Base-by-base conservation (phyloP, 2,329 filamentous ascomycete genomes). In the Colletotrichum horii region DNA sequence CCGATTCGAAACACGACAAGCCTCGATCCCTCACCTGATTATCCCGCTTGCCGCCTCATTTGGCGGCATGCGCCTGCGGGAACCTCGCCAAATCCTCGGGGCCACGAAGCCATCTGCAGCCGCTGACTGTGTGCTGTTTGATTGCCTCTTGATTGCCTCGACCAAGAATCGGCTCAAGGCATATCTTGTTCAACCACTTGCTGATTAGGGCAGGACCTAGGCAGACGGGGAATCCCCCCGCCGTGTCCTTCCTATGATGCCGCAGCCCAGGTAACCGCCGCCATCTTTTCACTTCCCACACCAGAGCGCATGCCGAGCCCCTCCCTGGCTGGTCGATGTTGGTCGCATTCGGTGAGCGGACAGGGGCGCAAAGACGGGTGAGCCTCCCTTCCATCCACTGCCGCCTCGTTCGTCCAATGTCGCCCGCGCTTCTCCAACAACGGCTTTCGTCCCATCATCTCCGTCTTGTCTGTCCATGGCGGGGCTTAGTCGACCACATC, bases 1-100 rank as follows among this genome's bases (percentile, higher is more conserved):
- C 62, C 62, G 55, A 58, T 68, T 74, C 64, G 74, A 76, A 74
- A 76, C 74, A 69, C 58, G 34, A 73, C 43, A 69, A 73, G 28
- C 70, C 64, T 24, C 74, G 34, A 65, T 73, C 64, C 24, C 70
- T 73, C 73, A 68, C 64, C 70, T 76, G 74, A 74, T 26, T 28
- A 55, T 55, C 32, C 16, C 62, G 28, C 28, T 34, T 22, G 26
- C 32, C 62, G 32, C 52, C 34, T 65, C 26, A 72, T 75, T 75
- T 75, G 69, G 72, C 67, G 48, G 34, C 48, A 71, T 74, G 61
- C 73, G 48, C 61, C n/a, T 26, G 58, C 58, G 56, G 58, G 9
- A 64, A 22, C 15, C 36, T 75, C 64, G 73, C 70, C 64, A 73
- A 73, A 73, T 62, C 70, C 56, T 72, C 73, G 70, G 71, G 24